Evolutionary conservation across 257 asterid genomes (phyloP).

Genomic region (Forsythia viridissima): DNA sequence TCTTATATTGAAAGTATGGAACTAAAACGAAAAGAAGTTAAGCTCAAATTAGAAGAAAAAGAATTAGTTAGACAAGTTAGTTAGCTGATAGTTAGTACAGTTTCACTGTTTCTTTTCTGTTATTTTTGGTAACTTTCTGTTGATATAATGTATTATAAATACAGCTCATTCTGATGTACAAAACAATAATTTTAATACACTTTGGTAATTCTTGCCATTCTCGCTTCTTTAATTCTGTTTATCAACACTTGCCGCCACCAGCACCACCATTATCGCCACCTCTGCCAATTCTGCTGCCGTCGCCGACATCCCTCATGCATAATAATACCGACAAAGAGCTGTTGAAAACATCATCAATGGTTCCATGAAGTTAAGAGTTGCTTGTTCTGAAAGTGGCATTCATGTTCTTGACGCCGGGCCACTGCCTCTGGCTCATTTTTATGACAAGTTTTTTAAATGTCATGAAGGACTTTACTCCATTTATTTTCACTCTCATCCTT

Average conservation of each 20-base stretch:
- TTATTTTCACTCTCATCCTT: conserved; percentile 64
- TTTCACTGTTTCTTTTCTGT: too few relatives aligned
- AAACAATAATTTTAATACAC: too few relatives aligned
- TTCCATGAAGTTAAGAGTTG: conserved; percentile 13
- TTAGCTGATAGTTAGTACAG: too few relatives aligned
- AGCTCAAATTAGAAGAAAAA: too few relatives aligned
- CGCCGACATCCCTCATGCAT: conserved; percentile 31
- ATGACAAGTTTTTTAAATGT: conserved; percentile 62
- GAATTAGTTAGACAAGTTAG: too few relatives aligned
- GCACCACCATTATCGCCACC: not conserved
- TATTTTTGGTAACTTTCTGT: too few relatives aligned
- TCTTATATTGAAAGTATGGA: too few relatives aligned
- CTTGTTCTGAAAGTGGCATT: conserved; percentile 52
- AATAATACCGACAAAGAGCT: conserved; percentile 47
- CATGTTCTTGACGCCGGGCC: conserved; percentile 76
- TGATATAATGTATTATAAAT: too few relatives aligned
- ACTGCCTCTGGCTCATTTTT: conserved; percentile 59
- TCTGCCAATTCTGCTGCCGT: not conserved
- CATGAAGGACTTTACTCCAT: conserved; percentile 51
- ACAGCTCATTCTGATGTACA: too few relatives aligned
- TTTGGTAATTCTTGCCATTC: too few relatives aligned
- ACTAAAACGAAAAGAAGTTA: too few relatives aligned
- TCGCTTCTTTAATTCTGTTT: too few relatives aligned
- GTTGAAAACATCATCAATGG: conserved; percentile 30
- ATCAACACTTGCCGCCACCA: not conserved